Base-by-base conservation (phyloP, 2,329 filamentous ascomycete species). In the Capronia epimyces region DNA sequence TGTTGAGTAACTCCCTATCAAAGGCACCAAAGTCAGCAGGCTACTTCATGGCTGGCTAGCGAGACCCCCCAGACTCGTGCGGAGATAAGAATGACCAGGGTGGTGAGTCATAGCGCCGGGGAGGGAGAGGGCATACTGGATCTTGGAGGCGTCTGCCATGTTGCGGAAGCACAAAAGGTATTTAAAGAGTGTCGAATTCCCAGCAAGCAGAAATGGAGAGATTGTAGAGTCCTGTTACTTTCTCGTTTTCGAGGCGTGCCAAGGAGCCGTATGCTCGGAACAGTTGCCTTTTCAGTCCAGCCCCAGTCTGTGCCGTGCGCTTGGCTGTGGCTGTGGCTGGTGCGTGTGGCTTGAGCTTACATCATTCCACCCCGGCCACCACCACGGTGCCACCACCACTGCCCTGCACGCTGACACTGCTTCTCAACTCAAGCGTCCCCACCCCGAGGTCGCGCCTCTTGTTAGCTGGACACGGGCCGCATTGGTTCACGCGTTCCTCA, bases 1-100 rank as follows among this genome's bases (percentile, higher is more conserved):
- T 95, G 69, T 81, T 84, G 60, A 94, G 82, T 65, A 95, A 82
- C 71, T 95, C 89, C 73, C 89, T 94, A 68, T 53, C 53, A 44
- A 36, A 45, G 44, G 50, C 44, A 45, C 47, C 34, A 43, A 43
- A 41, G 52, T 57, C 49, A 52, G 55, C 25, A 52, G 5, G 25
- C 25, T 15, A 32, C 39, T 48, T 46, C 32, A 42, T 49, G 18
- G 20, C 22, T n/a, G n/a, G n/a, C 32, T 41, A 46, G 39, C 29
- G 44, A 12, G 43, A 46, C 32, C 43, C 31, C 22, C 21, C 43
- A 46, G 42, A 40, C 37, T 50, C 16, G 18, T 43, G 46, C 56
- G 53, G 21, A 48, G 39, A 43, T 52, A 40, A 36, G 50, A 59
- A 50, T 27, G 52, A 52, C 46, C 40, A 39, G 43, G 50, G 54